Conservation (phyloP, 1,284 basidiomycete species). For the Xerocomus amazonicus region DNA sequence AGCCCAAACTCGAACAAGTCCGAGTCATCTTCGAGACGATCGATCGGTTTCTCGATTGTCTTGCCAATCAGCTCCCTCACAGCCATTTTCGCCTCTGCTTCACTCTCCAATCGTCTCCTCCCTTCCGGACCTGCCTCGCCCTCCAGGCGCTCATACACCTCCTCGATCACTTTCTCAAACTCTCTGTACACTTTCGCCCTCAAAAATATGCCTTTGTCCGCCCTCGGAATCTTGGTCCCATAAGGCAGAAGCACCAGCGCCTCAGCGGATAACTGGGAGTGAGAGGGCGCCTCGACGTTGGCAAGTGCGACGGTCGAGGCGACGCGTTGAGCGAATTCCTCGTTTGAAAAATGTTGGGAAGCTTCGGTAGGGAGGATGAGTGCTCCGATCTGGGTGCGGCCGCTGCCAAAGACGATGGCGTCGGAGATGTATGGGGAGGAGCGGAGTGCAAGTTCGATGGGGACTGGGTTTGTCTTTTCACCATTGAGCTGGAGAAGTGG, state of each 20-base stretch:
- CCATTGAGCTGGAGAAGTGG: constrained; percentile 34
- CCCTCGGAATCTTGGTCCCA: constrained; percentile 41
- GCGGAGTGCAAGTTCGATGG: constrained; percentile 43
- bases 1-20: constrained; percentile 48
- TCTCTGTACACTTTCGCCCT: constrained; percentile 46
- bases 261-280: constrained; percentile 50
- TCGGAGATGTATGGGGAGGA: constrained; percentile 42
- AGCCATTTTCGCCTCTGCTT: constrained; percentile 11
- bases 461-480: constrained; percentile 57
- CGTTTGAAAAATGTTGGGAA: constrained; percentile 36
- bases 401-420: constrained; percentile 59
- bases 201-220: constrained; percentile 46
- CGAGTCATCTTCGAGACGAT: constrained; percentile 31
- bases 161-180: constrained; percentile 47
- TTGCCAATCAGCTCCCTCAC: constrained; percentile 18
- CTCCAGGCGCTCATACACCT: constrained; percentile 47
- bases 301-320: constrained; percentile 49
- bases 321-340: constrained; percentile 40
- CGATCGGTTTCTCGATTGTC: constrained; percentile 16
- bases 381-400: constrained; percentile 49
- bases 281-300: constrained; percentile 49
- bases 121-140: constrained; percentile 34
- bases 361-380: constrained; percentile 52
- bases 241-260: constrained; percentile 48
- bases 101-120: constrained; percentile 27